These are phyloP conservation scores for Paramecium pentaurelia DNA, from an alignment of 73 alveolate genomes.

Conservation along the genomic window DNA sequence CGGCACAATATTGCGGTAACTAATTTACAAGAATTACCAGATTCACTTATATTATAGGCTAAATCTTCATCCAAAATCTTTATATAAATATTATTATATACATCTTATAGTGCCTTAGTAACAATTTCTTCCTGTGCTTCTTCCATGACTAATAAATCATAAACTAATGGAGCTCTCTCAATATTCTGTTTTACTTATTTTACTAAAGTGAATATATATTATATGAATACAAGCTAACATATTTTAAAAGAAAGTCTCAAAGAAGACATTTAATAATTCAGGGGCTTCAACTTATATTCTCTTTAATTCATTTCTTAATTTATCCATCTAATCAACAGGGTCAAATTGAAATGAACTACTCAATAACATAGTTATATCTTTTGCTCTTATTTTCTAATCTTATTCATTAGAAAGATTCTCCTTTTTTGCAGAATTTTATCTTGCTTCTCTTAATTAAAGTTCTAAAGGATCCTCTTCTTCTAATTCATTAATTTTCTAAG, in stretches of 20 bases:
- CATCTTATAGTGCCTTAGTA: neutral
- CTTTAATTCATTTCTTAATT: neutral
- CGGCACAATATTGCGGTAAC: neutral
- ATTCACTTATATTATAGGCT: neutral
- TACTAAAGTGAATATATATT: neutral
- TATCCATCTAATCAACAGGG: neutral
- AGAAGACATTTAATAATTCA: neutral
- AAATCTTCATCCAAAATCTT: neutral
- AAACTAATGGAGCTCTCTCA: neutral
- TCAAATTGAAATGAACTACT: neutral
- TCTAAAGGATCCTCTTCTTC: slow-evolving; percentile 2
- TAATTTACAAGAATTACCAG: neutral
- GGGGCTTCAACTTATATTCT: neutral
- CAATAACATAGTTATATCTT: neutral
- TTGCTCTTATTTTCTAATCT: neutral
- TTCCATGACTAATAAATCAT: neutral
- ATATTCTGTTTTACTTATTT: neutral
- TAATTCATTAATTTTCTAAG: neutral
- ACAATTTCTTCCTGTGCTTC: neutral
- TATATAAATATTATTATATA: neutral
- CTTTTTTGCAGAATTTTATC: neutral
- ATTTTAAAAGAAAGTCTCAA: neutral
- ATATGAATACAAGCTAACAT: neutral
- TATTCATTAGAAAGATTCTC: neutral
- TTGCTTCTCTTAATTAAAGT: neutral